phyloP scores from a whole-genome alignment of 2,329 filamentous ascomycete genomes.

The Colletotrichum tanaceti region DNA sequence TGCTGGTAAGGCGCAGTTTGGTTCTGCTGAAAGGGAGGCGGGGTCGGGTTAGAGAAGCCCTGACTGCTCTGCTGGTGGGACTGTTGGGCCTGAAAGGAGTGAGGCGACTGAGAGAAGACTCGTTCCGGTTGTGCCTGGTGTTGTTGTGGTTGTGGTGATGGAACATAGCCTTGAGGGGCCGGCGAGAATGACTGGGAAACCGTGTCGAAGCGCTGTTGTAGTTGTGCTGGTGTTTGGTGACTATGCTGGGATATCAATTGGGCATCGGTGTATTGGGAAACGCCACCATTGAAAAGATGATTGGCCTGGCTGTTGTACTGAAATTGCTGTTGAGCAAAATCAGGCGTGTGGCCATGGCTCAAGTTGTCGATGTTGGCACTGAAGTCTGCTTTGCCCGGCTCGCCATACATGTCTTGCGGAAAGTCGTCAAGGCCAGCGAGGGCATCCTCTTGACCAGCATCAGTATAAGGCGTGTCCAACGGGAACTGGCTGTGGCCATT shows the following conservation, averaged over 20 bases:
- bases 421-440: constrained; percentile 53
- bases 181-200: constrained; percentile 36
- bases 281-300: constrained; percentile 48
- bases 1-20: constrained; percentile 37
- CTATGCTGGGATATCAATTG: constrained; percentile 51
- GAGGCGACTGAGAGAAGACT: constrained; percentile 39
- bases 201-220: constrained; percentile 47
- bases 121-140: constrained; percentile 38
- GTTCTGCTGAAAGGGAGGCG: constrained; percentile 30
- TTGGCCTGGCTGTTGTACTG: constrained; percentile 50
- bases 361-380: constrained; percentile 47
- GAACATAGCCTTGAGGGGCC: constrained; percentile 46
- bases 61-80: constrained; percentile 33
- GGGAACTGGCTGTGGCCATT: constrained; percentile 33
- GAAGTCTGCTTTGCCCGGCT: constrained; percentile 50
- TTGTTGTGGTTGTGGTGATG: constrained; percentile 43
- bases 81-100: constrained; percentile 35
- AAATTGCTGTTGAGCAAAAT: constrained; percentile 50
- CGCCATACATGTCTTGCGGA: constrained; percentile 52
- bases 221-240: constrained; percentile 50
- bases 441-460: constrained; percentile 51
- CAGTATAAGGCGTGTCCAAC: constrained; percentile 45
- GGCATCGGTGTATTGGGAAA: constrained; percentile 49
- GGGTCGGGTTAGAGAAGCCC: constrained; percentile 33
- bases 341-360: constrained; percentile 48